phyloP scores from a whole-genome alignment of 768 basidiomycete genomes.

The Pleurotus eryngii region DNA sequence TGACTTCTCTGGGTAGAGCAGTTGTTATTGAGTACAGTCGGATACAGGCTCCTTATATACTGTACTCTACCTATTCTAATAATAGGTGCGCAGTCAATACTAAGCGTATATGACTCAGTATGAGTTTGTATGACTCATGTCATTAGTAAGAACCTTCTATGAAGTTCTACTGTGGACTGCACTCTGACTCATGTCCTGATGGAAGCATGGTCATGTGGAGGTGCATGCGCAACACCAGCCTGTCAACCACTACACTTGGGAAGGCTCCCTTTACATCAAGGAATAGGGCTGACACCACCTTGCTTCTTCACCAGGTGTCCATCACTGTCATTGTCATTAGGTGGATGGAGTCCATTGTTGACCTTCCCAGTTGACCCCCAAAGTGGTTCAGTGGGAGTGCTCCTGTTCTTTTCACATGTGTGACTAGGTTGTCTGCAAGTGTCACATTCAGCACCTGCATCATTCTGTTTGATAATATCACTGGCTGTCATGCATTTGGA shows the following conservation, averaged over 20 bases:
- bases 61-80: too few species aligned
- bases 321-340: constrained; percentile 16
- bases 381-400: constrained; percentile 25
- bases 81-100: too few species aligned
- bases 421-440: constrained; percentile 12
- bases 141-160: too few species aligned
- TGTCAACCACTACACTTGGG: constrained; percentile 17
- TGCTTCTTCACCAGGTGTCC: constrained; percentile 16
- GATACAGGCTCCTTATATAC: too few species aligned
- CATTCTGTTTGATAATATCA: constrained; percentile 21
- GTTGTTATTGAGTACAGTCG: too few species aligned
- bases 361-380: constrained; percentile 23
- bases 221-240: too few species aligned
- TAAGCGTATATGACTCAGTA: too few species aligned
- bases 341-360: constrained; percentile 26
- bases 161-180: too few species aligned
- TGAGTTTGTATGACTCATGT: too few species aligned
- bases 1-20: too few species aligned
- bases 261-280: constrained; percentile 27
- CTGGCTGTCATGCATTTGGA: constrained; percentile 30
- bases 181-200: too few species aligned
- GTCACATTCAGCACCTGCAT: constrained; percentile 6
- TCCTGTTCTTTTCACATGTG: constrained; percentile 12
- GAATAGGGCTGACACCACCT: constrained; percentile 22
- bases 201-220: too few species aligned